These are phyloP conservation scores for Coemansia sp. DNA, from an alignment of 192 early-diverging fungal species.

Conservation along the genomic window DNA sequence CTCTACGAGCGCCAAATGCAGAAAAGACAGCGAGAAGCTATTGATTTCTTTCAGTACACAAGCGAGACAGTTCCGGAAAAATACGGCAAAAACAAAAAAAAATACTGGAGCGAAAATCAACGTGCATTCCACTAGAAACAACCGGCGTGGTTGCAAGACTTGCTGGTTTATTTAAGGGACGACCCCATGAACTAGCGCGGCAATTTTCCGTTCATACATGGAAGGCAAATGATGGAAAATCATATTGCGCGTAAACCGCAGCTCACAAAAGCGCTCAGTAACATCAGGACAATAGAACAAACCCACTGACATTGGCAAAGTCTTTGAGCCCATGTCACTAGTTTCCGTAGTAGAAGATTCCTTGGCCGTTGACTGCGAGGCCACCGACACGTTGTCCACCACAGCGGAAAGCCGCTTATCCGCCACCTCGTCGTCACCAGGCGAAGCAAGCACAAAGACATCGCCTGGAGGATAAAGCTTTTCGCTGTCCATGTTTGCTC, in stretches of 20 bases:
- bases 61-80: too few species aligned
- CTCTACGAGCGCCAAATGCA: too few species aligned
- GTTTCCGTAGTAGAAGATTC: too few species aligned
- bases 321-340: background rate
- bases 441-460: slow-evolving; percentile 57
- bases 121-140: background rate
- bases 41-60: too few species aligned
- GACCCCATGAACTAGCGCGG: slow-evolving; percentile 38
- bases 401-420: too few species aligned
- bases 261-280: slow-evolving; percentile 70
- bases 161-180: too few species aligned
- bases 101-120: background rate
- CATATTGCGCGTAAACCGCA: slow-evolving; percentile 76
- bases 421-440: slow-evolving; percentile 40
- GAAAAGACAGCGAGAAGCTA: too few species aligned
- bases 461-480: slow-evolving; percentile 80
- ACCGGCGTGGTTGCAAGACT: background rate
- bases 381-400: too few species aligned
- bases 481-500: slow-evolving; percentile 78
- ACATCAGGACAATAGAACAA: slow-evolving; percentile 72
- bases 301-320: too few species aligned
- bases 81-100: background rate
- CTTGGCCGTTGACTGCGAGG: too few species aligned
- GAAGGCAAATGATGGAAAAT: slow-evolving; percentile 73
- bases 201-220: slow-evolving; percentile 61